A percentile compares a stretch with the other conserved stretches of the same genome.
These are phyloP conservation scores for Mrakia gelida DNA, from an alignment of 768 basidiomycete genomes.

Conservation along the genomic window DNA sequence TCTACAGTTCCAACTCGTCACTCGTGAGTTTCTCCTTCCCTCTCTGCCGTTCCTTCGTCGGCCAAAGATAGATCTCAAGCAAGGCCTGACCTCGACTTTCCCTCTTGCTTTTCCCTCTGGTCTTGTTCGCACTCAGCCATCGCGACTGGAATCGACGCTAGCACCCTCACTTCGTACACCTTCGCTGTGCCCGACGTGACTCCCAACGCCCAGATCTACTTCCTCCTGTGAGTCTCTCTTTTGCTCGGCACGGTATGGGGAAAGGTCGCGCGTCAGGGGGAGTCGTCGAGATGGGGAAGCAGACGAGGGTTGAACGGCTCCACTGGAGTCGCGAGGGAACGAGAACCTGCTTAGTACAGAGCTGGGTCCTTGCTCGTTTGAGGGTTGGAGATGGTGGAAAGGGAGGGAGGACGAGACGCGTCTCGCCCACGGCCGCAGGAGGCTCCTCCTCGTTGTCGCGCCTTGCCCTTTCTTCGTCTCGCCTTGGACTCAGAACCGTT, in stretches of 20 bases:
- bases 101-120: background rate
- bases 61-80: background rate
- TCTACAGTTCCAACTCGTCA: slow-evolving; percentile 1
- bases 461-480: no score
- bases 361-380: no score
- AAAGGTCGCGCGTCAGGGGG: background rate
- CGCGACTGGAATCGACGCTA: slow-evolving; percentile 29
- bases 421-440: background rate
- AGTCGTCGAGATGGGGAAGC: background rate
- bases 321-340: no score
- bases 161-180: slow-evolving; percentile 8
- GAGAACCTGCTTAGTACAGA: background rate
- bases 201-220: slow-evolving; percentile 29
- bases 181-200: slow-evolving; percentile 27
- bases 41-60: background rate
- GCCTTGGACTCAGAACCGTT: background rate
- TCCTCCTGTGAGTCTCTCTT: slow-evolving; percentile 26
- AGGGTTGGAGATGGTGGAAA: no score
- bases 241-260: background rate
- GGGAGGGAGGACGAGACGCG: no score
- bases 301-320: background rate
- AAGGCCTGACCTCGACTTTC: background rate
- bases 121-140: slow-evolving; percentile 17
- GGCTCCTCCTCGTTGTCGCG: background rate
- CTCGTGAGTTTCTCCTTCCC: background rate